These are phyloP conservation scores for Ogataea naganishii DNA, from an alignment of 805 yeast species.

Conservation along the genomic window DNA sequence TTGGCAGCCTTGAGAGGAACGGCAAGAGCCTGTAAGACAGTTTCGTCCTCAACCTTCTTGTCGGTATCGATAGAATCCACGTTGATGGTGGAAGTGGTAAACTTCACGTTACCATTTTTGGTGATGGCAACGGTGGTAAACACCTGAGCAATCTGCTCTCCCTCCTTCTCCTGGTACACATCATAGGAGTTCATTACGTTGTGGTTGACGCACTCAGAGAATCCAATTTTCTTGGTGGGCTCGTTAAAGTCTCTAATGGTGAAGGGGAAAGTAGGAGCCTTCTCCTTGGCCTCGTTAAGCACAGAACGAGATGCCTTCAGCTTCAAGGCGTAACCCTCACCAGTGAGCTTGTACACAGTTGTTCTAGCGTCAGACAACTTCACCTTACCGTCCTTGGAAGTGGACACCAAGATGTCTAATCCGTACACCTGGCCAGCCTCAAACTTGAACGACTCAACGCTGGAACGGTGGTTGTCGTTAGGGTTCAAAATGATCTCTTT, in stretches of 20 bases:
- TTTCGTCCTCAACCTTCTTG: conserved; percentile 45
- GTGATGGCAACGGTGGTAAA: conserved; percentile 72
- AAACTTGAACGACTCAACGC: conserved; percentile 55
- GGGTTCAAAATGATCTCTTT: conserved; percentile 75
- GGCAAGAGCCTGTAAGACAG: conserved; percentile 34
- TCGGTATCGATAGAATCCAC: conserved; percentile 42
- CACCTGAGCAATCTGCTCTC: conserved; percentile 58
- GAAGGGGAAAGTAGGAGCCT: conserved; percentile 62
- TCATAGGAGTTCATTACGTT: conserved; percentile 61
- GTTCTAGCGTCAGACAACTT: conserved; percentile 51
- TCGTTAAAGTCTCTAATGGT: conserved; percentile 58
- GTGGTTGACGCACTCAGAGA: conserved; percentile 64
- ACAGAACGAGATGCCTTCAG: conserved; percentile 62
- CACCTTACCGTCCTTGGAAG: conserved; percentile 60
- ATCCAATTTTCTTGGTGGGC: conserved; percentile 65
- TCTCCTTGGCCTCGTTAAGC: conserved; percentile 58
- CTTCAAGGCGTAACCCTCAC: conserved; percentile 58
- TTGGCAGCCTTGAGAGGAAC: conserved; percentile 42
- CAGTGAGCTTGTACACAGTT: conserved; percentile 65
- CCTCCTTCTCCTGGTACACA: conserved; percentile 57
- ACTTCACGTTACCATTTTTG: conserved; percentile 60
- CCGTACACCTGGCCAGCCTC: conserved; percentile 76
- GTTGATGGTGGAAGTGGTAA: conserved; percentile 48
- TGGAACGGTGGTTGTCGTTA: conserved; percentile 52
- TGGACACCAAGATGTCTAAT: conserved; percentile 58